Evolutionary conservation across 1,284 basidiomycete species (phyloP).

Genomic region (Tilletia indica): DNA sequence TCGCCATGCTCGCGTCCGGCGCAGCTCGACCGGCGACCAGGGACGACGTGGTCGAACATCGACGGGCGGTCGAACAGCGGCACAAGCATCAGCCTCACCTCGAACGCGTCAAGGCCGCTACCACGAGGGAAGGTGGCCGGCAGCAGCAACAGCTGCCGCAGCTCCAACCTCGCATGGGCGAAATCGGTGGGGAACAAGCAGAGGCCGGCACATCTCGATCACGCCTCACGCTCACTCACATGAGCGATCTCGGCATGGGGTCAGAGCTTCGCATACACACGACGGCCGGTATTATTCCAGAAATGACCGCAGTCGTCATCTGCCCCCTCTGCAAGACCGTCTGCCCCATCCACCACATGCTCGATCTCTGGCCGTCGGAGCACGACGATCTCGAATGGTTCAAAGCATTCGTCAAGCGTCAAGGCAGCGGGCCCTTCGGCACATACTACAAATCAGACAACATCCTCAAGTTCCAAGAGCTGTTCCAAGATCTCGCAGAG

Average conservation of each 20-base stretch:
- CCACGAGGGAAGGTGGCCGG: too few species aligned
- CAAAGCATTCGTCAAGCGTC: neutral
- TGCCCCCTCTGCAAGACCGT: slow-evolving; percentile 13
- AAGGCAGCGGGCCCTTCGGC: neutral
- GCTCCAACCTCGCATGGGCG: too few species aligned
- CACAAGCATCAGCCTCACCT: neutral
- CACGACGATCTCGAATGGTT: slow-evolving; percentile 13
- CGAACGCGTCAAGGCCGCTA: neutral
- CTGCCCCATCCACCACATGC: neutral
- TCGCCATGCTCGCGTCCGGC: neutral
- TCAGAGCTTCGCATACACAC: neutral
- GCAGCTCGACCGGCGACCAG: neutral
- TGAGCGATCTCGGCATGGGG: neutral
- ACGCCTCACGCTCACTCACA: neutral
- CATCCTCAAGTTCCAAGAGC: neutral
- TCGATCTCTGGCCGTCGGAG: slow-evolving; percentile 16
- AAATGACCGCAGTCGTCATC: neutral
- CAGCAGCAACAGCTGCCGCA: too few species aligned
- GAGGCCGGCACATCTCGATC: neutral
- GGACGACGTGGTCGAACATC: neutral
- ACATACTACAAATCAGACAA: neutral
- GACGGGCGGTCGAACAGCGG: neutral
- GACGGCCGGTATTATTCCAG: too few species aligned
- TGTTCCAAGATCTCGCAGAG: neutral
- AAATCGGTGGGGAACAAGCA: too few species aligned